Percentiles rank a stretch among this genome's conserved stretches.
These are phyloP conservation scores for Solanum hybrid DNA, from an alignment of 305 asterid species.

Conservation along the genomic window DNA sequence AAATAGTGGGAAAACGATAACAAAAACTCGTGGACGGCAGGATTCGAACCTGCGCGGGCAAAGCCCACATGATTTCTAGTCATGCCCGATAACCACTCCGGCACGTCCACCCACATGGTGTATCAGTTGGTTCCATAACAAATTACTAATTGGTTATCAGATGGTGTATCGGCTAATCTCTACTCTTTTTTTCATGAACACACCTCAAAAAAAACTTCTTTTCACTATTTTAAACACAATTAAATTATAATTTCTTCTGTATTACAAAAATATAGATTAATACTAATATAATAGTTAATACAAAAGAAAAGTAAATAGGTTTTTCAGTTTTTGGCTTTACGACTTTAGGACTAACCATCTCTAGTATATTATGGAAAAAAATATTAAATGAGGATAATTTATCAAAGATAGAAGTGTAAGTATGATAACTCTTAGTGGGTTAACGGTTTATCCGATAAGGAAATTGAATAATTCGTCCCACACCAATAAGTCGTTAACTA, in stretches of 20 bases:
- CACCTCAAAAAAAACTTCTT: background rate
- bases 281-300: background rate
- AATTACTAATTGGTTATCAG: accelerated
- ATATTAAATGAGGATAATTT: background rate
- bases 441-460: background rate
- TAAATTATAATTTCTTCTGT: background rate
- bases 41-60: constrained; percentile 99
- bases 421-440: background rate
- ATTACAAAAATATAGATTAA: background rate
- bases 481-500: too few relatives aligned
- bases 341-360: background rate
- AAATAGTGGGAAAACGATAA: background rate
- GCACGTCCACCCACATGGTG: constrained; percentile 80
- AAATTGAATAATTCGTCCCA: too few relatives aligned
- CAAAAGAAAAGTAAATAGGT: background rate
- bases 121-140: background rate
- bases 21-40: constrained; percentile 57
- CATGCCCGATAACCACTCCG: constrained; percentile 99
- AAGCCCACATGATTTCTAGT: constrained; percentile 99
- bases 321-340: too few relatives aligned
- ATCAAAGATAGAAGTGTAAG: background rate
- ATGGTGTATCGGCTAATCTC: too few relatives aligned
- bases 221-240: too few relatives aligned
- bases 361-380: too few relatives aligned
- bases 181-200: background rate